These are phyloP conservation scores for Phytopythium mirpurense DNA, from an alignment of 352 stramenopile genomes.

Conservation along the genomic window DNA sequence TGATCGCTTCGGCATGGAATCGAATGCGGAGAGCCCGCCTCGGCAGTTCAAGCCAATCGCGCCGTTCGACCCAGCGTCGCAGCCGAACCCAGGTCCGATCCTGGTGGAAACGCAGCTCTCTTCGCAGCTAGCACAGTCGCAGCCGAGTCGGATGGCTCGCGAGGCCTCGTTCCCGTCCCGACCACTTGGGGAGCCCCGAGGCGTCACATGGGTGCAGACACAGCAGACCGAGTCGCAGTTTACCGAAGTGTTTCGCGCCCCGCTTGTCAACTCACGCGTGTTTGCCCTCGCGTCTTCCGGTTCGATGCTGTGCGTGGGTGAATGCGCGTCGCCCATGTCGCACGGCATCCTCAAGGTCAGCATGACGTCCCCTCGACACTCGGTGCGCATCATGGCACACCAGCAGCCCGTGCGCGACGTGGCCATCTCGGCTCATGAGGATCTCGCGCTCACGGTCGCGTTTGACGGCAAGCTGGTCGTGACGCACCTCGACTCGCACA, in stretches of 20 bases:
- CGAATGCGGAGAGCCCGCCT: neutral
- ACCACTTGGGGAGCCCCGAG: too few species aligned
- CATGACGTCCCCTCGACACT: constrained; percentile 24
- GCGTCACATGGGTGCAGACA: too few species aligned
- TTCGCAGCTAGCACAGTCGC: neutral
- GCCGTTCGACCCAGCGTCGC: constrained; percentile 8
- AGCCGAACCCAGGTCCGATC: neutral
- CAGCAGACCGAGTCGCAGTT: constrained; percentile 18
- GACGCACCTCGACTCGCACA: constrained; percentile 36
- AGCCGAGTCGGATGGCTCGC: neutral
- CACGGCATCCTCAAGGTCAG: constrained; percentile 46
- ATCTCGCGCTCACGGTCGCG: constrained; percentile 39
- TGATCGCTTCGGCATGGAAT: neutral
- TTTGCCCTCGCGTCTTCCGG: constrained; percentile 48
- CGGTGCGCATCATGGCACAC: constrained; percentile 27
- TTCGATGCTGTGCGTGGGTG: constrained; percentile 44
- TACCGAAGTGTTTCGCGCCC: constrained; percentile 28
- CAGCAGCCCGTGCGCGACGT: constrained; percentile 53
- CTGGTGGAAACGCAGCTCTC: neutral
- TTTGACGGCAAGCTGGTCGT: constrained; percentile 60
- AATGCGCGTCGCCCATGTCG: constrained; percentile 21
- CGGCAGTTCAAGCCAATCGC: neutral
- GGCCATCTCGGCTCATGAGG: constrained; percentile 25
- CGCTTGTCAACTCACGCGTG: constrained; percentile 40
- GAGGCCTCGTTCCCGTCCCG: neutral